Percentiles rank a stretch among this genome's conserved stretches.
Conservation (phyloP, 1,139 yeast species). For the Kodamaea ohmeri region DNA sequence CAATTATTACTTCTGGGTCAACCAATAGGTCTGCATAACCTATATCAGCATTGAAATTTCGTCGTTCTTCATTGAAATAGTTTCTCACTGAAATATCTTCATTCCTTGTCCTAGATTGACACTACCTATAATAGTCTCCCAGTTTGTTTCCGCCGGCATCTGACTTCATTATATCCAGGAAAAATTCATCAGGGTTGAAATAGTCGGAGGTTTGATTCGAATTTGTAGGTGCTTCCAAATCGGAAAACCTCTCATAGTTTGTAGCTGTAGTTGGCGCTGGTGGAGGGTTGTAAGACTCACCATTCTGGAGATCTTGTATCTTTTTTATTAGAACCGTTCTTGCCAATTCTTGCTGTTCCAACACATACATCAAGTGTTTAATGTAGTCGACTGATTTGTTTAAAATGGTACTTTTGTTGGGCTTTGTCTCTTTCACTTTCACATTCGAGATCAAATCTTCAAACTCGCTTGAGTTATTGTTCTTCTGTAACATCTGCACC, state of each 20-base stretch:
- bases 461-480: conserved; percentile 32
- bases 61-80: too few relatives aligned
- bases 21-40: too few relatives aligned
- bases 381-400: conserved; percentile 70
- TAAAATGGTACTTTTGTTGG: conserved; percentile 68
- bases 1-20: too few relatives aligned
- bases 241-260: conserved; percentile 3
- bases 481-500: conserved; percentile 46
- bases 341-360: conserved; percentile 35
- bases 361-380: conserved; percentile 47
- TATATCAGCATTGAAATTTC: too few relatives aligned
- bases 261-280: conserved; percentile 12
- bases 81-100: too few relatives aligned
- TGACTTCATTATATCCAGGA: conserved; percentile 16
- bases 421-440: conserved; percentile 62
- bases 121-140: background rate
- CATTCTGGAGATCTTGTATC: conserved; percentile 12
- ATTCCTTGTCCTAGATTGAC: too few relatives aligned
- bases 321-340: conserved; percentile 14
- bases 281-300: conserved; percentile 9
- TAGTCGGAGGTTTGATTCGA: conserved; percentile 9
- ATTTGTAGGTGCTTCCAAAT: conserved; percentile 1
- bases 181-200: conserved; percentile 21
- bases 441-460: conserved; percentile 38
- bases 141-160: conserved; percentile 4